Conservation (phyloP, 169 alveolate species). For the Cyclospora cayetanensis region DNA sequence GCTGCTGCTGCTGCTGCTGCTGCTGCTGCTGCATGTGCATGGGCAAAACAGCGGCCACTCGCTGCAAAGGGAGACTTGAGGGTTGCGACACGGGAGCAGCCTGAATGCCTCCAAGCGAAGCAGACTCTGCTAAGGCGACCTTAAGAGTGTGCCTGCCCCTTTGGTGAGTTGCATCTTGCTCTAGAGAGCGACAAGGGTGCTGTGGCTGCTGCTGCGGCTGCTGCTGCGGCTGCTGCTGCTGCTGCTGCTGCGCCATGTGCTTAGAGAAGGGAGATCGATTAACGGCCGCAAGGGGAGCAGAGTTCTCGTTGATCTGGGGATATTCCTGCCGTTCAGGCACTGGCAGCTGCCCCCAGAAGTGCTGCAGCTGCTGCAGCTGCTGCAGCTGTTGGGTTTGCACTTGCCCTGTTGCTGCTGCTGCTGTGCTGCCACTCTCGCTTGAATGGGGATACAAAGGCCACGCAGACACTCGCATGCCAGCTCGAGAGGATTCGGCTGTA, state of each 20-base stretch:
- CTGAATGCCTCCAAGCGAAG: no score
- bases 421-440: constrained; percentile 8
- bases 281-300: no score
- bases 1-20: not conserved
- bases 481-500: no score
- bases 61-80: no score
- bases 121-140: no score
- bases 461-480: no score
- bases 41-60: no score
- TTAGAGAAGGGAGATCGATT: not conserved
- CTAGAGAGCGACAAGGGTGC: no score
- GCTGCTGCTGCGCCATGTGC: not conserved
- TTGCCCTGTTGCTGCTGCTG: not conserved
- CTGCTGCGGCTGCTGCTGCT: not conserved
- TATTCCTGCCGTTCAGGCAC: not conserved
- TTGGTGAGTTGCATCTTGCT: no score
- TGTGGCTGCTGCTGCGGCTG: not conserved
- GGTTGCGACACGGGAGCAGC: no score
- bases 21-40: not conserved
- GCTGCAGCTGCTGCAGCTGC: not conserved
- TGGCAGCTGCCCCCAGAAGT: not conserved
- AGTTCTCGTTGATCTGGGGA: not conserved
- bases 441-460: no score
- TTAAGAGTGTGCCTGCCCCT: no score
- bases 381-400: not conserved